phyloP scores from a whole-genome alignment of 345 rosid genomes.

The Sisymbrium altissimum region DNA sequence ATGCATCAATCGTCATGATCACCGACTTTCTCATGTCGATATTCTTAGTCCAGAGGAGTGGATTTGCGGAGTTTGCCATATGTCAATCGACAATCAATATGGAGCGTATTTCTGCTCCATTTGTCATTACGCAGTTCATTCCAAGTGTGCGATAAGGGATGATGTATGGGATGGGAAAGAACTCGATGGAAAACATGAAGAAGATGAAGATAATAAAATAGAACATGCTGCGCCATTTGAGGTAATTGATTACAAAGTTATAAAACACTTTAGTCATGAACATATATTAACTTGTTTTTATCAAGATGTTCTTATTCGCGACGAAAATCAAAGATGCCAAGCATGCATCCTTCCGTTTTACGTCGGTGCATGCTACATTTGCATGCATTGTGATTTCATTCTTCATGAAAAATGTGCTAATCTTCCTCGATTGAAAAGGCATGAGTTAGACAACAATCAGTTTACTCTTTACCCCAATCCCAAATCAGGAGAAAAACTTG shows the following conservation, averaged over 20 bases:
- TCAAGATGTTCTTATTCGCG: not conserved
- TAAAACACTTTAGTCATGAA: slow-evolving; percentile 1
- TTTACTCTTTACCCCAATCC: not conserved
- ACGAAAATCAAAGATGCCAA: not conserved
- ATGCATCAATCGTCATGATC: not conserved
- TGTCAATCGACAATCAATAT: not conserved
- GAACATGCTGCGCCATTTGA: not conserved
- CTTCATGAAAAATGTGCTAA: not conserved
- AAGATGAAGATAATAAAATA: not conserved
- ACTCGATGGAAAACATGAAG: not conserved
- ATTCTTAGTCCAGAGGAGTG: not conserved
- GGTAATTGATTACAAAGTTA: not conserved
- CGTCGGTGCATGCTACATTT: not conserved
- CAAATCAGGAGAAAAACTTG: not conserved
- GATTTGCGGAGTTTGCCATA: not conserved
- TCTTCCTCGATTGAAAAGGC: not conserved
- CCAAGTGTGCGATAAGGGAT: not conserved
- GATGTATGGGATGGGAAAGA: not conserved
- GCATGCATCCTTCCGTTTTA: not conserved
- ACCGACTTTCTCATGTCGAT: not conserved
- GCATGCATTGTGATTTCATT: not conserved
- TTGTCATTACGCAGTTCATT: not conserved
- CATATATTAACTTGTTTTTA: not conserved
- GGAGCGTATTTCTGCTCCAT: not conserved
- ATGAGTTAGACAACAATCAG: not conserved